These are phyloP conservation scores for Trichosporon coremiiforme DNA, from an alignment of 1,284 basidiomycete species.

Conservation along the genomic window DNA sequence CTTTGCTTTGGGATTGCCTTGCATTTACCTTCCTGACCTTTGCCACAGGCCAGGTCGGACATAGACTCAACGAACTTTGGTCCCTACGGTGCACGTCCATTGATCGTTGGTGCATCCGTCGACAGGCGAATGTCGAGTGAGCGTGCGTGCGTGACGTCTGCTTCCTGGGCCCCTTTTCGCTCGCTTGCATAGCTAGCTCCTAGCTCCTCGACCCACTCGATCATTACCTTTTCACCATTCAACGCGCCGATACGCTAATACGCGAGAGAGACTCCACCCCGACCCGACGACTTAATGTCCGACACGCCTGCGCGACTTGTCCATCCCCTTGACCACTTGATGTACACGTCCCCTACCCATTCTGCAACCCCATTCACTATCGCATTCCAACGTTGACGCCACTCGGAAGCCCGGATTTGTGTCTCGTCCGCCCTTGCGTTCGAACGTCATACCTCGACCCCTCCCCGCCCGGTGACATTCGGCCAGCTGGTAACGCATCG, in stretches of 20 bases:
- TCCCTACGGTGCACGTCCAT: neutral
- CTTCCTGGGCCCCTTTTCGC: neutral
- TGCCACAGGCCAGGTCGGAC: neutral
- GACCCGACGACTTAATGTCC: slow-evolving; percentile 7
- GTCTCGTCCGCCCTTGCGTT: neutral
- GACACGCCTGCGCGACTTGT: neutral
- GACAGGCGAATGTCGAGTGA: neutral
- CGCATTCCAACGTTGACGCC: slow-evolving; percentile 10
- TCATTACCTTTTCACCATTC: neutral
- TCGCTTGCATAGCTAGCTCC: too few species aligned
- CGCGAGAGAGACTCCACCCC: neutral
- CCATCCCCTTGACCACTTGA: neutral
- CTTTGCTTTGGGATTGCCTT: neutral
- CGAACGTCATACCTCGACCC: neutral
- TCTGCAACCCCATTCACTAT: neutral
- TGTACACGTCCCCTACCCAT: neutral
- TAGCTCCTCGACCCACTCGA: neutral
- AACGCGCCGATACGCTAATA: neutral
- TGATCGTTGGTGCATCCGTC: neutral
- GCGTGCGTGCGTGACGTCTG: slow-evolving; percentile 2
- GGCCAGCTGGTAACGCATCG: slow-evolving; percentile 4
- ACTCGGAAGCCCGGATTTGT: neutral
- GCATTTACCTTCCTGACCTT: neutral
- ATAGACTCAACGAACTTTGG: neutral
- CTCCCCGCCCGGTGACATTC: neutral